Conservation (phyloP, 352 stramenopile genomes). For the Phytophthora pistaciae region DNA sequence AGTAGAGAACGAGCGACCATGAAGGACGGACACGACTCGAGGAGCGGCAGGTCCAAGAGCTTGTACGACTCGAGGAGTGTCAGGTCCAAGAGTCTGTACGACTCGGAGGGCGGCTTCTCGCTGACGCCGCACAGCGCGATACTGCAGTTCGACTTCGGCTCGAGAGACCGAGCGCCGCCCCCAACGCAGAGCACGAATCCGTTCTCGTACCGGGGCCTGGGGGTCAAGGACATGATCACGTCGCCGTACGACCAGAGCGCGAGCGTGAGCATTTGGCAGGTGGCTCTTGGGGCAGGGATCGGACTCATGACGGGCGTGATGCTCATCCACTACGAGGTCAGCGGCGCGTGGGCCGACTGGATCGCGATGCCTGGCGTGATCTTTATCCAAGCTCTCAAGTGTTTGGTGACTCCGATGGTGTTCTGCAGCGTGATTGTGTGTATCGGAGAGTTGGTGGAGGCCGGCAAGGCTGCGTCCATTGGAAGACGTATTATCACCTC, state of each 20-base stretch:
- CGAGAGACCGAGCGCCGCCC: conserved; percentile 22
- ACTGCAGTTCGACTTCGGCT: conserved; percentile 41
- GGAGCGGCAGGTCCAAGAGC: conserved; percentile 12
- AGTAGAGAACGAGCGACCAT: conserved; percentile 17
- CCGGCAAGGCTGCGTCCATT: conserved; percentile 64
- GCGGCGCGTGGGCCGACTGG: conserved; percentile 47
- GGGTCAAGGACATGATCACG: conserved; percentile 59
- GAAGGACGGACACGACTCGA: conserved; percentile 23
- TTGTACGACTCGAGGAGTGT: conserved; percentile 6
- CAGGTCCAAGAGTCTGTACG: conserved; percentile 24
- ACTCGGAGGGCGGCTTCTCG: conserved; percentile 46
- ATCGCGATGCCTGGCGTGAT: conserved; percentile 66
- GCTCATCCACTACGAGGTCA: conserved; percentile 51
- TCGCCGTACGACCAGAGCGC: conserved; percentile 53
- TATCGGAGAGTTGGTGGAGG: conserved; percentile 65
- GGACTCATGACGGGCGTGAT: conserved; percentile 56
- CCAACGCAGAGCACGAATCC: conserved; percentile 15
- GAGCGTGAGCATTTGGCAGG: conserved; percentile 56
- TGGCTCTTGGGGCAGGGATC: conserved; percentile 50
- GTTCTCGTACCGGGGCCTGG: conserved; percentile 38
- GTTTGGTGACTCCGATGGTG: conserved; percentile 73
- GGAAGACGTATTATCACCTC: conserved; percentile 54
- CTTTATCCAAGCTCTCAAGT: conserved; percentile 74
- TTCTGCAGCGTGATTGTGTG: conserved; percentile 74
- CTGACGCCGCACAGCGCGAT: conserved; percentile 39